Conservation (phyloP, 306 rosid species). For the Trifolium fragiferum region DNA sequence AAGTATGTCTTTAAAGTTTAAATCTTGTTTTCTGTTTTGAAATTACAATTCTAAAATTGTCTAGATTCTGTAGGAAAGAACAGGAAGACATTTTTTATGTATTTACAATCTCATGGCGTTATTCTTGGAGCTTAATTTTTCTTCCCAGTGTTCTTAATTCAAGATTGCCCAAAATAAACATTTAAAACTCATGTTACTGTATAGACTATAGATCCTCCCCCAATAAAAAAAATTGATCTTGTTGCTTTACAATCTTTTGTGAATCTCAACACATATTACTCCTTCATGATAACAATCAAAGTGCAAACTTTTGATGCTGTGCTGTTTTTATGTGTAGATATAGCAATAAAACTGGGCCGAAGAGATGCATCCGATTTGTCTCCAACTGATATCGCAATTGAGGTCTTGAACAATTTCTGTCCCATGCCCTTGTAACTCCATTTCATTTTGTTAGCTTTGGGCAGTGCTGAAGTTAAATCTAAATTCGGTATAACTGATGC, state of each 20-base stretch:
- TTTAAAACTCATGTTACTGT: neutral
- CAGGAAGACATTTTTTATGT: neutral
- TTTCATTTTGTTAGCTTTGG: neutral
- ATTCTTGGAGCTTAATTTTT: neutral
- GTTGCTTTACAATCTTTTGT: slow-evolving; percentile 29
- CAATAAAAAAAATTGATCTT: neutral
- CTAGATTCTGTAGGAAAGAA: slow-evolving; percentile 26
- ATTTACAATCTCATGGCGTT: slow-evolving; percentile 1
- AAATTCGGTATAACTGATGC: neutral
- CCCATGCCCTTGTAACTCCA: slow-evolving; percentile 31
- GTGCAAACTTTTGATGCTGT: slow-evolving; percentile 11
- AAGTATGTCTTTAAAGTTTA: slow-evolving; percentile 56
- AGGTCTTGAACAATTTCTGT: slow-evolving; percentile 60
- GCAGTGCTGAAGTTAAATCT: slow-evolving; percentile 20
- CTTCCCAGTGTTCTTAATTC: neutral
- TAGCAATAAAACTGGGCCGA: slow-evolving; percentile 71
- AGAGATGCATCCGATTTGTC: slow-evolving; percentile 71
- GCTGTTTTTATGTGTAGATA: slow-evolving; percentile 54
- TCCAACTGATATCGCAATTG: slow-evolving; percentile 79
- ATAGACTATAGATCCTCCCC: neutral
- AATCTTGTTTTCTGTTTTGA: slow-evolving; percentile 22
- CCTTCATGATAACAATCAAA: slow-evolving; percentile 21
- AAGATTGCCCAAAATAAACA: slow-evolving; percentile 17
- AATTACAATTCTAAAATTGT: slow-evolving; percentile 8
- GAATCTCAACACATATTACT: slow-evolving; percentile 2